Percentiles rank a stretch among this genome's conserved stretches.
phyloP scores from a whole-genome alignment of 768 basidiomycete species.

The Lepiota venenata region DNA sequence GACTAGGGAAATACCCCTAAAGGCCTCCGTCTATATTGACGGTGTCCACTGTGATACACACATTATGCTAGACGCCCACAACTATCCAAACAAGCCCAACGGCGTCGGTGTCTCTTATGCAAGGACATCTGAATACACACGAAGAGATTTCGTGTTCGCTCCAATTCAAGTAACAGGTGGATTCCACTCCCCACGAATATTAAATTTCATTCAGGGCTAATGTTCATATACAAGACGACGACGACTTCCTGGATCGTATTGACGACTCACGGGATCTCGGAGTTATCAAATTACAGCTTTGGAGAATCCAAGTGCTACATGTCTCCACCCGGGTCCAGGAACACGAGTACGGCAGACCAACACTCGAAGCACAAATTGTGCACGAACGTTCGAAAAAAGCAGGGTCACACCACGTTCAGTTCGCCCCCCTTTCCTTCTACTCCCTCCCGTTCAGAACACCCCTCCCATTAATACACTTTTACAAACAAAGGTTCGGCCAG shows the following conservation, averaged over 20 bases:
- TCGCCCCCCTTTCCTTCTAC: not conserved
- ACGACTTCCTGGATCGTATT: slow-evolving; percentile 19
- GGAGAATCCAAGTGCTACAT: slow-evolving; percentile 22
- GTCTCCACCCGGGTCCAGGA: slow-evolving; percentile 21
- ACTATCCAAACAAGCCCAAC: slow-evolving; percentile 20
- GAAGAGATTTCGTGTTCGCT: slow-evolving; percentile 28
- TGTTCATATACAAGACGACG: slow-evolving; percentile 15
- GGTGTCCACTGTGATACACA: slow-evolving; percentile 24
- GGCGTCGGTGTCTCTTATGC: slow-evolving; percentile 24
- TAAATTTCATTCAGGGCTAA: not conserved
- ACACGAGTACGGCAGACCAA: slow-evolving; percentile 20
- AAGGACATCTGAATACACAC: slow-evolving; percentile 26
- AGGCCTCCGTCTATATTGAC: slow-evolving; percentile 21
- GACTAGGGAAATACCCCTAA: slow-evolving; percentile 17
- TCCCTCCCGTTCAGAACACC: not conserved
- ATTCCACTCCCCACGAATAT: not conserved
- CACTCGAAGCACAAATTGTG: slow-evolving; percentile 25
- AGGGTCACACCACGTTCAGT: slow-evolving; percentile 31
- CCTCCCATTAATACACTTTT: not conserved
- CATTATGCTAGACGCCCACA: slow-evolving; percentile 21
- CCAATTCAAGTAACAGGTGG: slow-evolving; percentile 23
- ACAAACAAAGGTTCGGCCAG: slow-evolving; percentile 23
- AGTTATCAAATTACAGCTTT: slow-evolving; percentile 28
- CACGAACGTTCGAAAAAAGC: slow-evolving; percentile 32
- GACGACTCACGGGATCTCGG: slow-evolving; percentile 22